A percentile compares a stretch with the other conserved stretches of the same genome.
Evolutionary conservation across 1,139 yeast species (phyloP).

Genomic region (Lodderomyces jiufengensis): DNA sequence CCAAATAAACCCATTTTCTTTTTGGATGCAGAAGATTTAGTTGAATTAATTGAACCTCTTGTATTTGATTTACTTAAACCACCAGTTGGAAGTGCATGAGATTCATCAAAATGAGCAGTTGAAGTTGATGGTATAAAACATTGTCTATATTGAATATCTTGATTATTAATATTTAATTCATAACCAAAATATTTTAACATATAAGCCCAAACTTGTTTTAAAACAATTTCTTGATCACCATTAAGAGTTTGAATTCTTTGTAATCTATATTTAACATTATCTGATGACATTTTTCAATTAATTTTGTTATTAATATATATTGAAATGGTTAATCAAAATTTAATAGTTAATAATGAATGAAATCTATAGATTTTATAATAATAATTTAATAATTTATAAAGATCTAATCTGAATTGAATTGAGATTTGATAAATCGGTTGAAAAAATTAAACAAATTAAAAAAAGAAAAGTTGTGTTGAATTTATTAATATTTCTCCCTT

Average conservation of each 20-base stretch:
- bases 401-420: too few species aligned
- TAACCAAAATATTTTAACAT: conserved; percentile 38
- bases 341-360: too few species aligned
- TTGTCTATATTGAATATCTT: conserved; percentile 31
- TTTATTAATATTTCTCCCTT: too few species aligned
- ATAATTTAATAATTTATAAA: too few species aligned
- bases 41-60: conserved; percentile 27
- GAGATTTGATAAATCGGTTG: too few species aligned
- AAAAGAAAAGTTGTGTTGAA: too few species aligned
- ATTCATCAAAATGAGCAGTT: conserved; percentile 19
- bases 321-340: too few species aligned
- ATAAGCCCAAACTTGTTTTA: conserved; percentile 44
- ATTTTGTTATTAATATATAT: too few species aligned
- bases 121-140: conserved; percentile 34
- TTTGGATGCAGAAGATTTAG: conserved; percentile 18
- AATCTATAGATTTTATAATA: too few species aligned
- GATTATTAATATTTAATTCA: conserved; percentile 26
- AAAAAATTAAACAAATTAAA: too few species aligned
- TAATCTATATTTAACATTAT: conserved; percentile 24
- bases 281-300: conserved; percentile 8
- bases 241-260: conserved; percentile 42
- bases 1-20: conserved; percentile 22
- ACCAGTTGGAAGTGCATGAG: conserved; percentile 17
- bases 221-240: conserved; percentile 38
- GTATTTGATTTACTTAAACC: conserved; percentile 28